phyloP scores from a whole-genome alignment of 1,284 basidiomycete genomes.

The Rhodotorula sp. region DNA sequence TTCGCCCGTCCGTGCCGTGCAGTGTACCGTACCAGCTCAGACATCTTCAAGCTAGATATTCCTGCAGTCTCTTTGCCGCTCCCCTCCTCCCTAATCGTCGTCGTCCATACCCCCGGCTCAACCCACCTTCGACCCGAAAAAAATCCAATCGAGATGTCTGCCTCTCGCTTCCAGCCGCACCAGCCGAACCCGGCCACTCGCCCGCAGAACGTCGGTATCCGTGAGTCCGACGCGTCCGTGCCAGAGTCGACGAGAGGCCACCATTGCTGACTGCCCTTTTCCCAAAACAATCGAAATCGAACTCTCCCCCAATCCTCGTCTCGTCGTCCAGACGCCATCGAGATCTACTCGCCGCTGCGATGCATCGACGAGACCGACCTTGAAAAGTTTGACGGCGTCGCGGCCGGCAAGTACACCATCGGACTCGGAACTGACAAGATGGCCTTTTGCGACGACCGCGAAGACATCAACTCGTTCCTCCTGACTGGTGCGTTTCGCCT shows the following conservation, averaged over 20 bases:
- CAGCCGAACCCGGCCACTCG: constrained; percentile 30
- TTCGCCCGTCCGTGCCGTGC: no score
- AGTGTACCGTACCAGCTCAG: no score
- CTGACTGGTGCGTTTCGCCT: constrained; percentile 71
- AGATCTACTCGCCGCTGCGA: constrained; percentile 55
- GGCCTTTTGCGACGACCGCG: constrained; percentile 56
- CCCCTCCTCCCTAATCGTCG: no score
- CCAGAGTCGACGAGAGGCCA: background rate
- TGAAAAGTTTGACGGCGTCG: constrained; percentile 92
- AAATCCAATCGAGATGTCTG: background rate
- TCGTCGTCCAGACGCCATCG: constrained; percentile 57
- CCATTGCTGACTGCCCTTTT: background rate
- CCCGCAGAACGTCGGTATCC: constrained; percentile 40
- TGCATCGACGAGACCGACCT: constrained; percentile 94
- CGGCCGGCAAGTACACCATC: constrained; percentile 98
- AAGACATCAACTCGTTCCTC: constrained; percentile 98
- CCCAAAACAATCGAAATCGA: background rate
- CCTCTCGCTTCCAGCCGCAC: constrained; percentile 28
- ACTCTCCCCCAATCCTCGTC: background rate
- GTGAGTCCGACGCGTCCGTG: constrained; percentile 15
- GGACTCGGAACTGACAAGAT: constrained; percentile 98
- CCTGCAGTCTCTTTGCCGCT: no score
- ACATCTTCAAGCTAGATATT: no score
- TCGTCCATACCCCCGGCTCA: background rate
- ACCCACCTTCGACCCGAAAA: background rate